Base-by-base conservation (phyloP, 805 yeast species). In the Ogataea pini region DNA sequence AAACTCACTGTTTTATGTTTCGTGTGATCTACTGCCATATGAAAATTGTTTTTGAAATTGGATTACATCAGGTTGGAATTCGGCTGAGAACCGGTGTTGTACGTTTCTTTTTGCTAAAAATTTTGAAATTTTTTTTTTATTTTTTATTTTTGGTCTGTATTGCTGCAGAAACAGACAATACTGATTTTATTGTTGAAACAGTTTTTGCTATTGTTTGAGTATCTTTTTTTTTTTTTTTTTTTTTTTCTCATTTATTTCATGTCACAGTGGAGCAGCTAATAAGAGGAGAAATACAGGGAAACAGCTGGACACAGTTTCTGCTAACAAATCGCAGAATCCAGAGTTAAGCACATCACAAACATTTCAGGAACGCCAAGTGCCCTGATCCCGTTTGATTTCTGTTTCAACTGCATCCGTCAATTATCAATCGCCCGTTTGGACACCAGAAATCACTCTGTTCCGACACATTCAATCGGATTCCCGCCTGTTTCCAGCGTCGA, bases 131-230 rank as follows among this genome's bases (percentile, higher is more conserved):
- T 37, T 37, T 37, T 36, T 36, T 19, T 19, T 10, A 19, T 36
- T 39, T 39, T 39, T 39, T 27, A 19, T 39, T 39, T 39, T 39
- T 39, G 42, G 42, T 25, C 42, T 38, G 42, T 31, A 25, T 38
- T 38, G 42, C 42, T 38, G 22, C 22, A 10, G 42, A 29, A 38
- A 6, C 20, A 8, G 20, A n/a, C 18, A n/a, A 32, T 32, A 5
- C 12, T 14, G 17, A 8, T 17, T 4, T 9, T 14, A 32, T 32
- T 32, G 36, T 32, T 32, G 20, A 3, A 13, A 38, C 25, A 25
- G 33, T 27, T 37, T 36, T 37, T 37, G 24, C 25, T 24, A 13
- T 24, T 37, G 14, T 27, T 27, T 39, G 18, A 27, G 9, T 39
- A 27, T 24, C n/a, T 39, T 29, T 39, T 24, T 39, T 39, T 37